Evolutionary conservation across 305 asterid species (phyloP), one percentile per base, ranked within the genome.

Genomic region (Fraxinus ornus): DNA sequence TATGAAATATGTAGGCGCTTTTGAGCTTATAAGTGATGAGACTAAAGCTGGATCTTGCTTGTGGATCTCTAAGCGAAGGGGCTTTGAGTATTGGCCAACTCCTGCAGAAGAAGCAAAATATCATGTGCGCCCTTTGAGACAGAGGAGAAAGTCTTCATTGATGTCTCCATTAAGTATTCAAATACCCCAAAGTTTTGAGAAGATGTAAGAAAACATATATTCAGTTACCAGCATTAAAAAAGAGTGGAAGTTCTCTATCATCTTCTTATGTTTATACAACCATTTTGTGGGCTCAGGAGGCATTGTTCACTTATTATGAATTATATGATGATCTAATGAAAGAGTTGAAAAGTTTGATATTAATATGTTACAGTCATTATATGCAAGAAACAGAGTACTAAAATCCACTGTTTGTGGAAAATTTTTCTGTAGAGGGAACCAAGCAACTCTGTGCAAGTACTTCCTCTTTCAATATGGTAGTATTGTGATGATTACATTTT

Each of bases 71-170:
- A 91, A 88, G 15, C 90, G 95, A 86, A 94, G 94, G 88, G 99
- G 99, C 78, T 71, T 90, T 71, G 98, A 93, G 85, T 94, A 96
- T 86, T 96, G 98, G 99, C 99, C 99, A 82, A 91, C 95, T 82
- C 94, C 97, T 77, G 90, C 80, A 72, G 99, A 96, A 88, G 97
- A 93, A 90, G 97, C 91, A 66, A 96, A 93, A 83, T 96, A 85
- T 78, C 90, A 85, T 30, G 75, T 68, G 52, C 85, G 80, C 55
- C 87, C 89, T 32, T 89, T 77, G 76, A 86, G 83, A 66, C 78
- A 83, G 26, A 90, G 89, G 85, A 87, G 86, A 87, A 90, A 84
- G 88, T 80, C 93, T 78, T 86, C 87, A 72, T 87, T 87, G 39
- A 86, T 86, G 62, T 86, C 86, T 82, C 88, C 87, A n/a, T 75